phyloP scores from a whole-genome alignment of 1,284 basidiomycete species.

The Cystobasidiaceae sp. region DNA sequence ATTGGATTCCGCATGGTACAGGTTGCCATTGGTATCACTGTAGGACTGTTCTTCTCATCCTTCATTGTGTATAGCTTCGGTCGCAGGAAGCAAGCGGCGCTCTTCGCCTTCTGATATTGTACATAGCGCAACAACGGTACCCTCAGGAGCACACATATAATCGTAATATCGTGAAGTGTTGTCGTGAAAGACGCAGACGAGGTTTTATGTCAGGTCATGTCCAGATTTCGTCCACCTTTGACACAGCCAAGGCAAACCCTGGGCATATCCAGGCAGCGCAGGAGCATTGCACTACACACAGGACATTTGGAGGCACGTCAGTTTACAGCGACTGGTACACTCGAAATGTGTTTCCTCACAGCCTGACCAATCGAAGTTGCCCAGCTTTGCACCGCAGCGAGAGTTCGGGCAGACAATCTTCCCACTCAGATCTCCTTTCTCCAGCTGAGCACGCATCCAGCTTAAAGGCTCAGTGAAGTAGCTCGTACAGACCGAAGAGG shows the following conservation, averaged over 20 bases:
- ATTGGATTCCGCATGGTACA: constrained; percentile 55
- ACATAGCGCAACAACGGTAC: too few relatives aligned
- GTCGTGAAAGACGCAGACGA: too few relatives aligned
- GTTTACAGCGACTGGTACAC: too few relatives aligned
- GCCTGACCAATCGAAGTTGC: constrained; percentile 96
- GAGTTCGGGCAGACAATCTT: constrained; percentile 87
- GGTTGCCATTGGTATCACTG: constrained; percentile 81
- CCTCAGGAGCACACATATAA: too few relatives aligned
- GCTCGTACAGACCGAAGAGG: constrained; percentile 62
- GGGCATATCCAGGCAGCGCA: constrained; percentile 43
- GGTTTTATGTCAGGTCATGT: too few relatives aligned
- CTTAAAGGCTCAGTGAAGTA: constrained; percentile 93
- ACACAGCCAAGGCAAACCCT: constrained; percentile 38
- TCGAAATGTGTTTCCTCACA: too few relatives aligned
- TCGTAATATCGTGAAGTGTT: too few relatives aligned
- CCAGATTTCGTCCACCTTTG: constrained; percentile 39
- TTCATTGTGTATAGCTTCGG: constrained; percentile 81
- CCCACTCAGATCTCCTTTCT: constrained; percentile 68
- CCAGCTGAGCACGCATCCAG: constrained; percentile 86
- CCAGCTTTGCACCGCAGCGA: constrained; percentile 83
- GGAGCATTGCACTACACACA: constrained; percentile 33
- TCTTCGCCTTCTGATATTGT: constrained; percentile 14
- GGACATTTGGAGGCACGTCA: too few relatives aligned
- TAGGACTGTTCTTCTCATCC: constrained; percentile 82
- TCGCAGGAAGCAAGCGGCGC: constrained; percentile 42